Percentiles rank a stretch among this genome's conserved stretches.
These are phyloP conservation scores for Phytophthora melonis DNA, from an alignment of 352 stramenopile species.

Conservation along the genomic window DNA sequence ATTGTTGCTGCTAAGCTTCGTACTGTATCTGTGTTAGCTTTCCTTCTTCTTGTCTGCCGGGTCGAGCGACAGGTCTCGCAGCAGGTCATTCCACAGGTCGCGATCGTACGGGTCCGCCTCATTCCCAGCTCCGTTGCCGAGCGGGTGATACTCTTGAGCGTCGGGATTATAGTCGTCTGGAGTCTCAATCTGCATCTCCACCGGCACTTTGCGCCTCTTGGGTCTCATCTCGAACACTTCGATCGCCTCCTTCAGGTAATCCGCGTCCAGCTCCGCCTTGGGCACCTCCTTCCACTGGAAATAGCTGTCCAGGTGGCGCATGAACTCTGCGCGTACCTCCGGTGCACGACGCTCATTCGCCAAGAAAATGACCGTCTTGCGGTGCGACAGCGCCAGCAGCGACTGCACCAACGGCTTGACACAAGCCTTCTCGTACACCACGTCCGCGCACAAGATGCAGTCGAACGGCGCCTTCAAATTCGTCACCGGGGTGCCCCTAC, in stretches of 20 bases:
- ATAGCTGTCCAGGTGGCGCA: constrained; percentile 69
- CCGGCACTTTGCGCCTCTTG: constrained; percentile 79
- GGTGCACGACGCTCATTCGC: constrained; percentile 78
- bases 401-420: constrained; percentile 84
- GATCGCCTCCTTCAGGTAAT: constrained; percentile 80
- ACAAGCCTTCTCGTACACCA: constrained; percentile 84
- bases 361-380: constrained; percentile 82
- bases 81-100: constrained; percentile 76
- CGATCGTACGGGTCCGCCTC: constrained; percentile 66
- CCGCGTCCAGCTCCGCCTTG: constrained; percentile 62
- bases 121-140: constrained; percentile 37
- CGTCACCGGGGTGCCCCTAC: constrained; percentile 67
- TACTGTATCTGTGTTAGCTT: constrained; percentile 6
- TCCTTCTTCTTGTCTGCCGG: constrained; percentile 24
- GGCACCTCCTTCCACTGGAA: constrained; percentile 80
- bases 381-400: constrained; percentile 77
- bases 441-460: constrained; percentile 83
- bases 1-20: not conserved
- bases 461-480: constrained; percentile 76
- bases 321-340: constrained; percentile 73
- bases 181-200: constrained; percentile 70
- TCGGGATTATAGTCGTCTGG: constrained; percentile 35
- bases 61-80: constrained; percentile 48
- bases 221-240: constrained; percentile 83
- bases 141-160: constrained; percentile 54